Evolutionary conservation across 768 basidiomycete genomes (phyloP), one percentile per base, ranked within the genome.

Genomic region (Cantharellus anzutake): DNA sequence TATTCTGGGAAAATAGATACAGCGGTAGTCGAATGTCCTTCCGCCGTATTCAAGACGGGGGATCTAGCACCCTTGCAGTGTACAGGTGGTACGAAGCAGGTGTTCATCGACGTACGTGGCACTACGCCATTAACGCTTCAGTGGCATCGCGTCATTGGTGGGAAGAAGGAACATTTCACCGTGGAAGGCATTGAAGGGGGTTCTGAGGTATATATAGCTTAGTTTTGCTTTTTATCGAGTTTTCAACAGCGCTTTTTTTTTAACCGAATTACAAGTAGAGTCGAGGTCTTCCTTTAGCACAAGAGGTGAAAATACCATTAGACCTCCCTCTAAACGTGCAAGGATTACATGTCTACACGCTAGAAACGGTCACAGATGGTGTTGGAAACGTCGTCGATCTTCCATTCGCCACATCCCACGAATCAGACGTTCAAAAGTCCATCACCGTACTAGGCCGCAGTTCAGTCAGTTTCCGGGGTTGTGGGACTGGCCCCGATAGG

Each of bases 321-420:
- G 76, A 77, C 1, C 73, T 87, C 4, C 72, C 82, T 3, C 71
- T 86, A 60, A 77, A 80, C 61, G 69, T 76, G 3, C 74, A 81
- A 4, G 88, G 87, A 2, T 77, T 75, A 42, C 81, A 88, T 67
- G 71, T 79, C 2, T 90, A 87, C 66, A 76, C 79, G 5, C 74
- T 96, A 35, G 85, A 93, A 65, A 81, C 83, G 64, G 78, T 97
- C 35, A 78, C 78, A n/a, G 93, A 96, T 66, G 79, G 82, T 11
- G 73, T 84, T 57, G 89, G 88, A 14, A 96, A 97, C 66, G 67
- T 78, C 5, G 74, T 87, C n/a, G 60, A 63, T 16, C 59, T 62
- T 62, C 66, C 14, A 65, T 64, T 48, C 67, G 67, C 39, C 61
- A 40, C 42, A 59, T 71, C 4, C 40, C 39, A 75, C 57, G 77